Evolutionary conservation across 331 rosid species (phyloP).

Genomic region (Stylosanthes scabra): DNA sequence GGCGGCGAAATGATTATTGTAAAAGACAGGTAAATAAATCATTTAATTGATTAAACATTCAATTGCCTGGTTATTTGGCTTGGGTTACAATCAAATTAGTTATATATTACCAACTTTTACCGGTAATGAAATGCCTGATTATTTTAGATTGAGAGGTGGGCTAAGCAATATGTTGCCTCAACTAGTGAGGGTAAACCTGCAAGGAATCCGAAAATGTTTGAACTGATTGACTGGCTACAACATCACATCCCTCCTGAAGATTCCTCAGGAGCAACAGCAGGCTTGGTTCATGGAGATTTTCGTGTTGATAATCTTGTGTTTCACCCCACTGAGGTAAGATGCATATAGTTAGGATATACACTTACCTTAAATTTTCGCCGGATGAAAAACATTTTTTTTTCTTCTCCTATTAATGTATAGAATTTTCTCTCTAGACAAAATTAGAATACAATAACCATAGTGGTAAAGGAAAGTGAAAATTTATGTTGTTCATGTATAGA

Average conservation of each 20-base stretch:
- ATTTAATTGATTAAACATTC: constrained; percentile 1
- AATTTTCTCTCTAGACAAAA: constrained; percentile 15
- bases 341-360: constrained; percentile 22
- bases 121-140: constrained; percentile 25
- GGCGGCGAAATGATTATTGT: constrained; percentile 80
- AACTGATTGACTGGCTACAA: constrained; percentile 77
- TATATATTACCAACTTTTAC: constrained; percentile 5
- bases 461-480: constrained; percentile 25
- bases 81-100: constrained; percentile 26
- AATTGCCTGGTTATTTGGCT: constrained; percentile 7
- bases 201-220: constrained; percentile 88
- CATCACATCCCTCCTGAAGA: constrained; percentile 83
- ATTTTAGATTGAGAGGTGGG: constrained; percentile 90
- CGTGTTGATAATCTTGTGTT: constrained; percentile 92
- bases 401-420: constrained; percentile 15
- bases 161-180: constrained; percentile 81
- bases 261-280: constrained; percentile 70
- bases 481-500: constrained; percentile 19
- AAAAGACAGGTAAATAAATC: constrained; percentile 74
- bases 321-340: constrained; percentile 85
- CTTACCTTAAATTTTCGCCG: constrained; percentile 26
- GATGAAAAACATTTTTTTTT: constrained; percentile 22
- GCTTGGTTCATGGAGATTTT: constrained; percentile 97
- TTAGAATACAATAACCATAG: constrained; percentile 21
- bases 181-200: constrained; percentile 79